Base-by-base conservation (phyloP, 805 yeast species). In the Candida yuanshanica region DNA sequence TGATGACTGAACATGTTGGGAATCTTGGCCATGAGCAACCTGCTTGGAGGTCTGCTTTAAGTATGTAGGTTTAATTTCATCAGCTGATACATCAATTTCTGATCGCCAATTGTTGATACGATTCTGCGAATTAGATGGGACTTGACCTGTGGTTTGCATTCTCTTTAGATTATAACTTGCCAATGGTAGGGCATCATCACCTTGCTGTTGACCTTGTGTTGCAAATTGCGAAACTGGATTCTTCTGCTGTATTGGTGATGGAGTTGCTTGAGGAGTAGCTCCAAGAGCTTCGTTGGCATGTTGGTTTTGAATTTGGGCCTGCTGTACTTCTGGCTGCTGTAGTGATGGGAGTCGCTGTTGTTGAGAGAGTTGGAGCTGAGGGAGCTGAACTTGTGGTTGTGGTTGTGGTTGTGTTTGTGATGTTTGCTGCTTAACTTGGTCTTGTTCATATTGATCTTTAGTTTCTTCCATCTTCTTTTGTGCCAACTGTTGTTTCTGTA, bases 401-500 rank as follows among this genome's bases (percentile, higher is more conserved):
- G 13, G 22, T 36, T 40, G 49, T 33, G 41, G 42, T 31, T 45
- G 43, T 22, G 35, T 38, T 7, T 41, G 39, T 14, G 29, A n/a
- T 29, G 35, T 14, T 41, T 41, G 39, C 13, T 41, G 43, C 4
- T 35, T 37, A 5, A 16, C 37, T 27, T 40, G 51, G 29, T 45
- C 52, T 35, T 46, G 51, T 33, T 40, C 46, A 20, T 43, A 52
- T 46, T 49, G 50, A 21, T 35, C 33, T 9, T 14, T 36, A 8
- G 21, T 23, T 21, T 20, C 24, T 7, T 35, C 40, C 27, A 12
- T 26, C 17, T 37, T 22, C 36, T 35, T 44, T 26, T 39, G 38
- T 23, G 77, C 76, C 54, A 75, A 69, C 51, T 75, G 83, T 61
- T 77, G 82, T 61, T 84, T 85, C 68, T 81, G 84, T 47, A 89